These are phyloP conservation scores for Glycine tomentella DNA, from an alignment of 306 rosid species.

Conservation along the genomic window DNA sequence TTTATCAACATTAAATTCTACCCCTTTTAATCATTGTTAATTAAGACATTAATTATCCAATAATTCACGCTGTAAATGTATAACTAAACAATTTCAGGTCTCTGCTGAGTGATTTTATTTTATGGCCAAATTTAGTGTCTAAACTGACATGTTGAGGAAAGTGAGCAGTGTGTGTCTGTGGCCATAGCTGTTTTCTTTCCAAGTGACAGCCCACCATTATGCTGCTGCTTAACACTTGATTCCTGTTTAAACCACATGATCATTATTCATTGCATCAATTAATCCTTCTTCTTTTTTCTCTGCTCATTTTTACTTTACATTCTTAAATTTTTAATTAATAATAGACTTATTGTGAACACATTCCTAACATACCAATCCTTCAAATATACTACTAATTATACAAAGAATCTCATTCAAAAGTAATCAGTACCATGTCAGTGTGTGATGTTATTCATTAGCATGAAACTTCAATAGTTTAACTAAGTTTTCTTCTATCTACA, in stretches of 20 bases:
- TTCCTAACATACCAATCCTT: constrained; percentile 19
- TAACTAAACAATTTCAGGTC: not conserved
- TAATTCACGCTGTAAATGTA: constrained; percentile 20
- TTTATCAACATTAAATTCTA: constrained; percentile 30
- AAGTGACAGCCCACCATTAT: constrained; percentile 58
- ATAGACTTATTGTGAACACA: constrained; percentile 7
- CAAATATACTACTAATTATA: not conserved
- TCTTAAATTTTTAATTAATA: not conserved
- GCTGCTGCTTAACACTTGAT: constrained; percentile 47
- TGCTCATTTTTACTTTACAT: constrained; percentile 35
- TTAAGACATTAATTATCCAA: constrained; percentile 40
- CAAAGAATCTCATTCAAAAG: constrained; percentile 31
- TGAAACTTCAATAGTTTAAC: not conserved
- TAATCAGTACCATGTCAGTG: constrained; percentile 23
- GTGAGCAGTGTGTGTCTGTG: constrained; percentile 44
- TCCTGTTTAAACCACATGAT: constrained; percentile 54
- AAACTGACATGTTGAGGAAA: constrained; percentile 43
- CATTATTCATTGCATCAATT: constrained; percentile 59
- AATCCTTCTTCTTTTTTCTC: constrained; percentile 27
- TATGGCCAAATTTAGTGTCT: not conserved
- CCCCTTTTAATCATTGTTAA: constrained; percentile 45
- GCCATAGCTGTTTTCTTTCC: constrained; percentile 52
- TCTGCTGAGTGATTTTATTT: constrained; percentile 23
- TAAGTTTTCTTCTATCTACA: not conserved
- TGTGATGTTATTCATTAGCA: constrained; percentile 26